Evolutionary conservation across 2,329 filamentous ascomycete genomes (phyloP).

Genomic region (Clarireedia homoeocarpa): DNA sequence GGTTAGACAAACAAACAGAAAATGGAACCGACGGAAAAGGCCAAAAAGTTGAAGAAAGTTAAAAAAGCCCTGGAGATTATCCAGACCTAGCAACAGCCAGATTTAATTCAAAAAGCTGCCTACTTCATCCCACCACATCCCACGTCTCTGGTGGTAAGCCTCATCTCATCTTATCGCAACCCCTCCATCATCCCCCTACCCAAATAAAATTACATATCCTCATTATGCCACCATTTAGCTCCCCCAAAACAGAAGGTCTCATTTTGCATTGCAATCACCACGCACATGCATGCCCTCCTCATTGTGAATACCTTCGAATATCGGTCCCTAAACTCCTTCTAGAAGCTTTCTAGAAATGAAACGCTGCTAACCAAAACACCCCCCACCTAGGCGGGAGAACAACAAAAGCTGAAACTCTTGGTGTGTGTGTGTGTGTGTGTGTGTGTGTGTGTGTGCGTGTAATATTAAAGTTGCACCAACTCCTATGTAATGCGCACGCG

Average conservation of each 20-base stretch:
- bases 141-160: neutral
- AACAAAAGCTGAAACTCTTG: neutral
- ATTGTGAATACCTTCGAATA: neutral
- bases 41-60: neutral
- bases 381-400: neutral
- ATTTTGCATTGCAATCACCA: neutral
- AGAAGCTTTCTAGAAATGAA: slow-evolving; percentile 8
- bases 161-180: slow-evolving; percentile 7
- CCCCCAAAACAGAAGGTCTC: slow-evolving; percentile 5
- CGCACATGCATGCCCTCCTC: neutral
- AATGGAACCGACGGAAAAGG: too few species aligned
- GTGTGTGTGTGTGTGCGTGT: neutral
- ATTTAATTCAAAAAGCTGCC: neutral
- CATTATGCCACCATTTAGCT: neutral
- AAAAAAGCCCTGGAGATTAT: neutral
- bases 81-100: neutral
- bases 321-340: neutral
- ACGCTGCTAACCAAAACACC: neutral
- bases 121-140: neutral
- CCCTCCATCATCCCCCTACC: slow-evolving; percentile 1
- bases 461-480: neutral
- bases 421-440: neutral
- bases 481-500: neutral
- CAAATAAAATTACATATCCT: slow-evolving; percentile 1
- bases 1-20: too few species aligned